Evolutionary conservation across 805 yeast species (phyloP).

Genomic region (Torulaspora delbrueckii): DNA sequence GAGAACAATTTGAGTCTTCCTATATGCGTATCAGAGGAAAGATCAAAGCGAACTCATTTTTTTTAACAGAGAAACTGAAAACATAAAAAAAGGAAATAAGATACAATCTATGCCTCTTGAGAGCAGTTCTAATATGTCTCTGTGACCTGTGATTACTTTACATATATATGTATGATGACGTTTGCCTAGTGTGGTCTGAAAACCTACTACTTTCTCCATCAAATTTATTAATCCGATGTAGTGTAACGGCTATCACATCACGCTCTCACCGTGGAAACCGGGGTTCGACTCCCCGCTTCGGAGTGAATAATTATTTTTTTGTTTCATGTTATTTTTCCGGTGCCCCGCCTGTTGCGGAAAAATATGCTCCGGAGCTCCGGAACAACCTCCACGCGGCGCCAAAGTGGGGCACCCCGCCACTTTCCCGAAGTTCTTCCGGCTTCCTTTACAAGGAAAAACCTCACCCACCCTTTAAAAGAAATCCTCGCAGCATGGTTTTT

Average conservation of each 20-base stretch:
- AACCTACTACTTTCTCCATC: not conserved
- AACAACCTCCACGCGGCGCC: conserved; percentile 2
- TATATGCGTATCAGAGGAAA: no score
- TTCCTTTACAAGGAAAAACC: not conserved
- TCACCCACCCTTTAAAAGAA: not conserved
- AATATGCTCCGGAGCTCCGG: conserved; percentile 1
- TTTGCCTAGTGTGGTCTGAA: no score
- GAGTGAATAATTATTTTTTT: not conserved
- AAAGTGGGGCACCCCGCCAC: not conserved
- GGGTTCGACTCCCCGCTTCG: conserved; percentile 2
- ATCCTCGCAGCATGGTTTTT: not conserved
- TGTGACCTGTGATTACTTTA: no score
- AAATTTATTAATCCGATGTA: not conserved
- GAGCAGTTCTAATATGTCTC: no score
- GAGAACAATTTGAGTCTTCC: no score
- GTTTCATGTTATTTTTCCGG: not conserved
- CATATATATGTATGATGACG: no score
- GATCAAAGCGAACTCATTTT: no score
- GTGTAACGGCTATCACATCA: conserved; percentile 1
- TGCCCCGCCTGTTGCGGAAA: not conserved
- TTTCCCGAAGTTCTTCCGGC: not conserved
- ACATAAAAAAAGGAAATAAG: no score
- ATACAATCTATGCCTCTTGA: no score
- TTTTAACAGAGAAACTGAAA: no score
- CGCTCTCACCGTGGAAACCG: conserved; percentile 1